Evolutionary conservation across 2,329 filamentous ascomycete genomes (phyloP).

Genomic region (Orbilia brochopaga): DNA sequence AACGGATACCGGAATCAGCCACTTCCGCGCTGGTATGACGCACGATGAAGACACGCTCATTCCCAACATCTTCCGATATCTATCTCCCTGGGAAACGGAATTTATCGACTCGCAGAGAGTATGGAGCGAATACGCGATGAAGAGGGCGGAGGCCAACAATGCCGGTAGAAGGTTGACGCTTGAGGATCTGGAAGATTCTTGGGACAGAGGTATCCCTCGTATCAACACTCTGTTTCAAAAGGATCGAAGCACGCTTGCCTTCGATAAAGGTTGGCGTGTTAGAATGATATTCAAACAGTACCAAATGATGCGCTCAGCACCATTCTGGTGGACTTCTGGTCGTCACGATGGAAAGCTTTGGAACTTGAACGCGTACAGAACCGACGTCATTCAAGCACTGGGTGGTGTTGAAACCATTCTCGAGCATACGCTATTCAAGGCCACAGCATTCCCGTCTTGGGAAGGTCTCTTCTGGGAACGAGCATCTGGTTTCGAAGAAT

Average conservation of each 20-base stretch:
- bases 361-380: slow-evolving; percentile 94
- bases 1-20: slow-evolving; percentile 94
- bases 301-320: slow-evolving; percentile 98
- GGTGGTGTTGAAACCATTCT: slow-evolving; percentile 98
- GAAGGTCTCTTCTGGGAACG: slow-evolving; percentile 92
- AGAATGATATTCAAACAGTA: slow-evolving; percentile 98
- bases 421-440: slow-evolving; percentile 95
- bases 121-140: slow-evolving; percentile 99
- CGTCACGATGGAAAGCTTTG: slow-evolving; percentile 96
- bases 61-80: slow-evolving; percentile 98
- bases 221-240: slow-evolving; percentile 99
- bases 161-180: slow-evolving; percentile 93
- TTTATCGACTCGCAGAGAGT: slow-evolving; percentile 99
- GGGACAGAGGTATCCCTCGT: slow-evolving; percentile 94
- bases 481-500: slow-evolving; percentile 61
- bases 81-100: slow-evolving; percentile 98
- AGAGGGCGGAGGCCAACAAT: slow-evolving; percentile 93
- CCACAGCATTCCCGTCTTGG: slow-evolving; percentile 95
- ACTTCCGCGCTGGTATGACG: slow-evolving; percentile 97
- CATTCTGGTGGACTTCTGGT: slow-evolving; percentile 99
- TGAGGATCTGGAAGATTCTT: slow-evolving; percentile 96
- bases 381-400: slow-evolving; percentile 93
- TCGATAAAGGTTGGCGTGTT: slow-evolving; percentile 97
- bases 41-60: slow-evolving; percentile 98
- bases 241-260: slow-evolving; percentile 92